Evolutionary conservation across 441 rosid genomes (phyloP).

Genomic region (Euphorbia schlechtendalii): DNA sequence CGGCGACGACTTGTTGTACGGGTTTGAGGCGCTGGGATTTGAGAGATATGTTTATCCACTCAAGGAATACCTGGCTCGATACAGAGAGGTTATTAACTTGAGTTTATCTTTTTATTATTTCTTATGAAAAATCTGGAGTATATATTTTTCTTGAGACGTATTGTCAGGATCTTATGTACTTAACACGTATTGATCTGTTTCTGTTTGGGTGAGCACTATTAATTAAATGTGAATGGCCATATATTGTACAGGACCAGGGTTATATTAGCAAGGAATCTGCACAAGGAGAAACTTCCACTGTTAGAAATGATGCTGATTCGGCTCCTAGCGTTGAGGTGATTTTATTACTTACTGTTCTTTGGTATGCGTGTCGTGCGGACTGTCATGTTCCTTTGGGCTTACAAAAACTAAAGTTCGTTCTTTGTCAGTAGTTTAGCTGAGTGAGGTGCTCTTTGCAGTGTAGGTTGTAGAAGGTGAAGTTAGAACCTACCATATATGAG

Average conservation of each 20-base stretch:
- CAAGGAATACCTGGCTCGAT: constrained; percentile 66
- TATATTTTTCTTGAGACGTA: neutral
- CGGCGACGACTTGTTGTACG: constrained; percentile 95
- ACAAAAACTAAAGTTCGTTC: too few species aligned
- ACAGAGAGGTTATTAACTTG: constrained; percentile 68
- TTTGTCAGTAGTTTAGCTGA: neutral
- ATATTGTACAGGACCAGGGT: constrained; percentile 21
- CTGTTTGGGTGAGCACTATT: neutral
- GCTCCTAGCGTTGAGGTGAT: constrained; percentile 56
- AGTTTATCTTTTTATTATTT: neutral
- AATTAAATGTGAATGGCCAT: neutral
- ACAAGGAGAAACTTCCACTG: constrained; percentile 61
- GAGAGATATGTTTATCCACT: constrained; percentile 94
- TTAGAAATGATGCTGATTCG: constrained; percentile 52
- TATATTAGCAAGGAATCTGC: constrained; percentile 59
- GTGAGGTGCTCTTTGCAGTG: neutral
- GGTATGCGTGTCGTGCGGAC: too few species aligned
- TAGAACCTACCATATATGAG: constrained; percentile 28
- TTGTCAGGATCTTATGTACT: constrained; percentile 10
- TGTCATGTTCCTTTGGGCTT: too few species aligned
- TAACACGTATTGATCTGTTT: constrained; percentile 27
- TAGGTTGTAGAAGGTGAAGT: constrained; percentile 4
- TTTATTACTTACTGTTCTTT: too few species aligned
- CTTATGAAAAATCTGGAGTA: too few species aligned
- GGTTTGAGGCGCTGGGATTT: constrained; percentile 94